Evolutionary conservation across 2,329 filamentous ascomycete species (phyloP).

Genomic region (Fusarium tricinctum): DNA sequence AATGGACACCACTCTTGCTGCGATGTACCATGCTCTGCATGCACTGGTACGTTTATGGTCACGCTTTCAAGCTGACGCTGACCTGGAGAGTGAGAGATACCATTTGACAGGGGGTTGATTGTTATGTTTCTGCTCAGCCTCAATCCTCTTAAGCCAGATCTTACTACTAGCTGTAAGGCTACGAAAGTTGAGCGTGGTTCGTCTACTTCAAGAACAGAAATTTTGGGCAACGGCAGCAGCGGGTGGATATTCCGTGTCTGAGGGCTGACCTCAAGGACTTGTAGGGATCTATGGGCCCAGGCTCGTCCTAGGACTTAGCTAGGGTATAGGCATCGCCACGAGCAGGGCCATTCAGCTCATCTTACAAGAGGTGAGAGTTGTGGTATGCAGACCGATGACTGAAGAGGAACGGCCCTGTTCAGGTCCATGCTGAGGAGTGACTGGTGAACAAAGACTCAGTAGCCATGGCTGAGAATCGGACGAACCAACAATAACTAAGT

Average conservation of each 20-base stretch:
- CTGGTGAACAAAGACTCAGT: constrained; percentile 19
- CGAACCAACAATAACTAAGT: constrained; percentile 30
- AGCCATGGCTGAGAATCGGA: constrained; percentile 17
- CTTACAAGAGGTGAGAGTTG: not conserved
- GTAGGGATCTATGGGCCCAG: constrained; percentile 9
- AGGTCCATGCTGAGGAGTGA: not conserved
- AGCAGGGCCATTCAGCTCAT: not conserved
- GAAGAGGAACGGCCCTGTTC: not conserved
- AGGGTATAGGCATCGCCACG: constrained; percentile 18
- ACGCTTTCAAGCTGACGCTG: constrained; percentile 24
- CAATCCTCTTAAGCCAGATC: constrained; percentile 18
- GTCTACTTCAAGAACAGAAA: constrained; percentile 11
- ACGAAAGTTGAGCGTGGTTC: not conserved
- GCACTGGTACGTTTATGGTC: constrained; percentile 30
- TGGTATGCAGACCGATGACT: constrained; percentile 4
- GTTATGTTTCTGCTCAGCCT: constrained; percentile 35
- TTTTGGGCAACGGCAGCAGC: constrained; percentile 12
- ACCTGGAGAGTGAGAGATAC: constrained; percentile 11
- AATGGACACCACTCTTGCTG: constrained; percentile 33
- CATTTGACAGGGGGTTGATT: constrained; percentile 18
- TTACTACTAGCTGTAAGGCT: constrained; percentile 14
- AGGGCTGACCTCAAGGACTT: constrained; percentile 35
- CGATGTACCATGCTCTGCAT: constrained; percentile 29
- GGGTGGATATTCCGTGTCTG: constrained; percentile 23
- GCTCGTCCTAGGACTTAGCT: constrained; percentile 13